phyloP scores from a whole-genome alignment of 805 yeast genomes.

The Kluyveromyces starmeri region DNA sequence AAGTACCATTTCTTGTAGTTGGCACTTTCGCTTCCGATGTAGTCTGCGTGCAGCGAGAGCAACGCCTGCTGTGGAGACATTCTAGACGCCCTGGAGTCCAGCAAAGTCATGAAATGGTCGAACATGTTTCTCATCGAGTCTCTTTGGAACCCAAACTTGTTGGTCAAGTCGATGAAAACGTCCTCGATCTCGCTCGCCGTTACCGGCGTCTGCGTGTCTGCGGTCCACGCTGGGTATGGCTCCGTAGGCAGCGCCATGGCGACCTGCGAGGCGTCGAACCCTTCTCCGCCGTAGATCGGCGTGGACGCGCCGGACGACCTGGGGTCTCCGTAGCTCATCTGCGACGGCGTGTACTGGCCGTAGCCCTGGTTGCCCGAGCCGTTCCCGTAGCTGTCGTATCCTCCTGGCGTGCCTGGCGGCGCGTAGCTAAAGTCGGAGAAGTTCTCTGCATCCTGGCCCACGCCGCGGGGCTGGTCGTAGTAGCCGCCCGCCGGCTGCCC shows the following conservation, averaged over 20 bases:
- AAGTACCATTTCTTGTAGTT: conserved; percentile 84
- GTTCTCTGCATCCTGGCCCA: conserved; percentile 45
- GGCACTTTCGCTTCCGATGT: conserved; percentile 80
- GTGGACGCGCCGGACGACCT: conserved; percentile 92
- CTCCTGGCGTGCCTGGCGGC: conserved; percentile 45
- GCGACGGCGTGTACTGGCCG: conserved; percentile 71
- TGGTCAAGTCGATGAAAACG: conserved; percentile 72
- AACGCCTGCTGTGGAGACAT: conserved; percentile 87
- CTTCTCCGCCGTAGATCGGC: conserved; percentile 67
- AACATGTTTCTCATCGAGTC: conserved; percentile 89
- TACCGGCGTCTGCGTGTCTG: conserved; percentile 85
- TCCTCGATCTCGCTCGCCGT: conserved; percentile 81
- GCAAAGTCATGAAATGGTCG: conserved; percentile 76
- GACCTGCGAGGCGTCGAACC: conserved; percentile 50
- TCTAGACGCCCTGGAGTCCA: conserved; percentile 78
- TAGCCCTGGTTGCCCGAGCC: conserved; percentile 55
- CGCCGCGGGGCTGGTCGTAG: conserved; percentile 45
- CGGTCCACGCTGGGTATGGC: conserved; percentile 99
- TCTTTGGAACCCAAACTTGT: conserved; percentile 84
- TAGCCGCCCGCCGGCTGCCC: conserved; percentile 37
- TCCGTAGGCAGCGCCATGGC: conserved; percentile 72
- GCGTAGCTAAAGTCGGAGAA: conserved; percentile 63
- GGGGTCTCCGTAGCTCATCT: conserved; percentile 74
- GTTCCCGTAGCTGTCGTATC: conserved; percentile 46
- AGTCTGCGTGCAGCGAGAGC: conserved; percentile 75